phyloP scores from a whole-genome alignment of 2,329 filamentous ascomycete species.

The Ophiostoma tasmaniense region DNA sequence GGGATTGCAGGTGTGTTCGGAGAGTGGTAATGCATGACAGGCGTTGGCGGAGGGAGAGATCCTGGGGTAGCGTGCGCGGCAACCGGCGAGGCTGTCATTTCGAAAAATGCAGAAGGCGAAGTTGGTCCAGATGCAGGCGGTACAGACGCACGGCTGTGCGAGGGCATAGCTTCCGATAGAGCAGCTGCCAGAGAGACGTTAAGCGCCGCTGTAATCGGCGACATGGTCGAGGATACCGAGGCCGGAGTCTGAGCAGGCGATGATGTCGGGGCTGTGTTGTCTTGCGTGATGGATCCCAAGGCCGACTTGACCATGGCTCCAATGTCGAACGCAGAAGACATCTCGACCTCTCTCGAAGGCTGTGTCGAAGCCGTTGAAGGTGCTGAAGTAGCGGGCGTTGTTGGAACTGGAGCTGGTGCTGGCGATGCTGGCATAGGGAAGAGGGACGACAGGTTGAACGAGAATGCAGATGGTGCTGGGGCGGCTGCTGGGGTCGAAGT shows the following conservation, averaged over 20 bases:
- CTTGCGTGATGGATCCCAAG: conserved; percentile 22
- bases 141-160: background rate
- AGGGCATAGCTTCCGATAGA: background rate
- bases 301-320: conserved; percentile 26
- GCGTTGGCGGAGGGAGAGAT: background rate
- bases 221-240: background rate
- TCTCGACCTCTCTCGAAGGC: background rate
- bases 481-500: background rate
- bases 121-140: conserved; percentile 3
- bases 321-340: conserved; percentile 22
- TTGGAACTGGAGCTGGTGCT: background rate
- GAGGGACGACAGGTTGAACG: background rate
- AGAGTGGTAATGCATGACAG: background rate
- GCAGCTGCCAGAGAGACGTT: conserved; percentile 6
- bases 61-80: background rate
- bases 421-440: background rate
- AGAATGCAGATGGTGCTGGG: background rate
- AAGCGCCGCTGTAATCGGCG: background rate
- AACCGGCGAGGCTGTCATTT: background rate
- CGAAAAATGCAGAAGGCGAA: conserved; percentile 2
- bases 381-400: background rate
- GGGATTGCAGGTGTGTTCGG: background rate
- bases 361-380: background rate
- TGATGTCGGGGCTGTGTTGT: background rate
- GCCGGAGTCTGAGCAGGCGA: background rate